Evolutionary conservation across 768 basidiomycete genomes (phyloP), one percentile per base, ranked within the genome.

Genomic region (Boletales sp.): DNA sequence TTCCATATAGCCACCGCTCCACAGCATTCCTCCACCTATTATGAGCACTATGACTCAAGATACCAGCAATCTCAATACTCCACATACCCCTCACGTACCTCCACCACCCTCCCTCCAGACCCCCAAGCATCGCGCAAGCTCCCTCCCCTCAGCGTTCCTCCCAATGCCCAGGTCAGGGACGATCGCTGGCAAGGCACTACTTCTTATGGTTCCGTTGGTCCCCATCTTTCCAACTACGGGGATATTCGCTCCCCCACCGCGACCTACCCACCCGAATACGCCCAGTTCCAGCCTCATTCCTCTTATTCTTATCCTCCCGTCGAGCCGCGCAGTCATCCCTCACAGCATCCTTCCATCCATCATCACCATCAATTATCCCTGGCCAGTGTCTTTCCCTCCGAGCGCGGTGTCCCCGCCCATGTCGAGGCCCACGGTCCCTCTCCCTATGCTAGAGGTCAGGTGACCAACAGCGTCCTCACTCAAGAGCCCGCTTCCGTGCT

Each of bases 221-320:
- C 66, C 29, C 71, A 70, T 41, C 53, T 72, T 40, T 61, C 71
- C 58, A 69, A 66, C 47, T 71, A 68, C 39, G 58, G 56, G 43
- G 70, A 74, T 58, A 79, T 85, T 63, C 82, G 84, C 55, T 83
- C 84, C 12, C 82, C 85, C 9, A 77, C 82, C 14, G 79, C 82
- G 31, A 76, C 79, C 19, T 87, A 86, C 66, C 77, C 82, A 19
- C 49, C 74, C 51, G 70, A 74, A 41, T 86, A 83, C 64, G 66
- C 74, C 12, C 66, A 70, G 40, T 83, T 81, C 60, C 67, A 66
- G 9, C 65, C 59, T 27, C 73, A 72, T 21, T 43, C 61, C 1
- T 61, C 67, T 6, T 69, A 68, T 40, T 64, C 62, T 39, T 68
- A 65, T 43, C 63, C 69, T 39, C 64, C 65, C 2, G 63, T 69